phyloP scores from a whole-genome alignment of 2,329 filamentous ascomycete genomes.

The Talaromyces piceae region DNA sequence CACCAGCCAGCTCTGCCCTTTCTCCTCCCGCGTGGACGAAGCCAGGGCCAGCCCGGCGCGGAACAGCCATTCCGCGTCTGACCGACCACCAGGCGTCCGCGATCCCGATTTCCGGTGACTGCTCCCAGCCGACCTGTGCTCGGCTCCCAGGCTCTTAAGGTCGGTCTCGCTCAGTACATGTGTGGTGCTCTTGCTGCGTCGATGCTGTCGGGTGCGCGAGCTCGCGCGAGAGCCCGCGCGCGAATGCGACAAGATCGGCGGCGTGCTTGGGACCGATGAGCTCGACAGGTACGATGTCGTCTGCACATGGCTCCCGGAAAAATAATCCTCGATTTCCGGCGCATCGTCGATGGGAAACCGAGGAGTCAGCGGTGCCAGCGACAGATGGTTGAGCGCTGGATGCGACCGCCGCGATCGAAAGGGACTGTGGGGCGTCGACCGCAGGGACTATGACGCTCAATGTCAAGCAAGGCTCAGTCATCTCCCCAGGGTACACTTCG shows the following conservation, averaged over 20 bases:
- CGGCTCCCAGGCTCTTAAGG: constrained; percentile 20
- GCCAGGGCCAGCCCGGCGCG: constrained; percentile 52
- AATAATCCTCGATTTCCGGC: constrained; percentile 27
- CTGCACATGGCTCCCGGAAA: constrained; percentile 19
- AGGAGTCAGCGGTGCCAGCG: constrained; percentile 52
- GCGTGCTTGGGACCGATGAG: constrained; percentile 35
- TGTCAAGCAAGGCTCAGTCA: neutral
- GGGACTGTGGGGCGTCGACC: constrained; percentile 18
- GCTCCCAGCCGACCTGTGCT: constrained; percentile 19
- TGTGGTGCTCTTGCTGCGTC: constrained; percentile 28
- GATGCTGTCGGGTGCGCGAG: constrained; percentile 22
- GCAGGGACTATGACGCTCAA: neutral
- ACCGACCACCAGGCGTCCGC: constrained; percentile 7
- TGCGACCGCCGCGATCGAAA: constrained; percentile 47
- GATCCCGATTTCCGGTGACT: constrained; percentile 1
- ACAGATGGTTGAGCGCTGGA: constrained; percentile 52
- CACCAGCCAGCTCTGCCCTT: constrained; percentile 56
- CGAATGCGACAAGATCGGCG: constrained; percentile 37
- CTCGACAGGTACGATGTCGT: constrained; percentile 34
- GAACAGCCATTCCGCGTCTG: constrained; percentile 52
- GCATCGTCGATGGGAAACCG: constrained; percentile 47
- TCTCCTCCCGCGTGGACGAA: constrained; percentile 50
- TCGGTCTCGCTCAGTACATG: constrained; percentile 30
- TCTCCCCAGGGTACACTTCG: neutral
- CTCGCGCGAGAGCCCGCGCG: constrained; percentile 26